A percentile compares a stretch with the other conserved stretches of the same genome.
Evolutionary conservation across 2,329 filamentous ascomycete genomes (phyloP).

Genomic region (Talaromyces funiculosus): DNA sequence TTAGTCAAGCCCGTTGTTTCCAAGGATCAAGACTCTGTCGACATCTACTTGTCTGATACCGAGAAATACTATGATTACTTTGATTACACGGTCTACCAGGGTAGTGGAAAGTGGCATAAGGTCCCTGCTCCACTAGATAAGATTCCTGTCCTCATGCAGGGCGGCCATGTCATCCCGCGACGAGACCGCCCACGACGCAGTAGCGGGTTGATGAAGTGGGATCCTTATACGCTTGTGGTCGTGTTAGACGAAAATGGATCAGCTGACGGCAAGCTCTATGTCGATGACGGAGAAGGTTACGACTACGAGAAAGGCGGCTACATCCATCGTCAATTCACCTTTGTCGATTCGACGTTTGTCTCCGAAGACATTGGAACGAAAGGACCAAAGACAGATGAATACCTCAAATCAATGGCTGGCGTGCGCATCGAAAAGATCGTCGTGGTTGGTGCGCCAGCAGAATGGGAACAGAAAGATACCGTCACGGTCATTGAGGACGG

Average conservation of each 20-base stretch:
- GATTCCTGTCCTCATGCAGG: constrained; percentile 85
- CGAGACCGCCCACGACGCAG: constrained; percentile 84
- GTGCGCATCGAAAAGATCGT: constrained; percentile 81
- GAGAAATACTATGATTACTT: constrained; percentile 96
- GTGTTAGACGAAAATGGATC: constrained; percentile 62
- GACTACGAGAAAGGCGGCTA: constrained; percentile 81
- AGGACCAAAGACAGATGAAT: constrained; percentile 62
- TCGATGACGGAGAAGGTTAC: constrained; percentile 91
- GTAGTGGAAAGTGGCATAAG: constrained; percentile 63
- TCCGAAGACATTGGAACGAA: constrained; percentile 62
- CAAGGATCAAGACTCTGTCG: constrained; percentile 64
- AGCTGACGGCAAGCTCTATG: constrained; percentile 77
- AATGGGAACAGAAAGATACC: constrained; percentile 61
- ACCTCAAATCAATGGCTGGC: constrained; percentile 70
- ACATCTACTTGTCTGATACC: constrained; percentile 82
- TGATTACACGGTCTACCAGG: constrained; percentile 70
- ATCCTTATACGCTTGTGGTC: constrained; percentile 89
- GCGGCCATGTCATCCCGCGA: constrained; percentile 84
- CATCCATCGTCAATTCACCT: constrained; percentile 76
- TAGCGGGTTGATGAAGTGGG: constrained; percentile 81
- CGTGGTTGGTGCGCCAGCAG: constrained; percentile 68
- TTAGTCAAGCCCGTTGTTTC: constrained; percentile 87
- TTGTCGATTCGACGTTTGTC: constrained; percentile 55
- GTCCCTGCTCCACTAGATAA: constrained; percentile 75
- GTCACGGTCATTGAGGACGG: constrained; percentile 48